Evolutionary conservation across 208 protist genomes (phyloP).

Genomic region (Leishmania turanica): DNA sequence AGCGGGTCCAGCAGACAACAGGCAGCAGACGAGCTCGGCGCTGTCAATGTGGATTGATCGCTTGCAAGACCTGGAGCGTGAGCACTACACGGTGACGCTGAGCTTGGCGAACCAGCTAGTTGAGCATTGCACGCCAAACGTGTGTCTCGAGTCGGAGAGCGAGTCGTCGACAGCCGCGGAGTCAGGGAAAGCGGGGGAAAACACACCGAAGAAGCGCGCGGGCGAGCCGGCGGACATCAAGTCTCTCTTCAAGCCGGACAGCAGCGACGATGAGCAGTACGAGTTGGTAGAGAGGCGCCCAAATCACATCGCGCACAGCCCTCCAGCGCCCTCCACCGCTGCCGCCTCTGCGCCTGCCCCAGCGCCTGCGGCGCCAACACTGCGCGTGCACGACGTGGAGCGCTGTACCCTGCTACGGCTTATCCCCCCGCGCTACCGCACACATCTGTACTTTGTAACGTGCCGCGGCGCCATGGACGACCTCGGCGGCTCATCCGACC

Average conservation of each 20-base stretch:
- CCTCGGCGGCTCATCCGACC: constrained; percentile 14
- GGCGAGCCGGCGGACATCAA: constrained; percentile 1
- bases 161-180: neutral
- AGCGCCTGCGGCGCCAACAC: neutral
- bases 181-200: too few relatives aligned
- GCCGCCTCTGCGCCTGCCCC: neutral
- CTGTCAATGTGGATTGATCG: constrained; percentile 52
- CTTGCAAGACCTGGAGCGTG: constrained; percentile 53
- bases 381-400: constrained; percentile 54
- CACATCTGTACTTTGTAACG: constrained; percentile 46
- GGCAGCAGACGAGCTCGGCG: neutral
- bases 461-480: constrained; percentile 34
- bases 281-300: constrained; percentile 8
- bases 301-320: neutral
- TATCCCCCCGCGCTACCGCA: constrained; percentile 26
- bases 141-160: neutral
- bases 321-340: neutral
- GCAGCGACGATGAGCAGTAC: constrained; percentile 19
- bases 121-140: constrained; percentile 19
- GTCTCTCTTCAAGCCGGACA: constrained; percentile 20
- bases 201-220: too few relatives aligned
- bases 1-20: neutral
- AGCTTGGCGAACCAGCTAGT: constrained; percentile 25
- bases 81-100: constrained; percentile 61
- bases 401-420: constrained; percentile 38